Evolutionary conservation across 2,329 filamentous ascomycete species (phyloP).

Genomic region (Sarocladiaceae sp.): DNA sequence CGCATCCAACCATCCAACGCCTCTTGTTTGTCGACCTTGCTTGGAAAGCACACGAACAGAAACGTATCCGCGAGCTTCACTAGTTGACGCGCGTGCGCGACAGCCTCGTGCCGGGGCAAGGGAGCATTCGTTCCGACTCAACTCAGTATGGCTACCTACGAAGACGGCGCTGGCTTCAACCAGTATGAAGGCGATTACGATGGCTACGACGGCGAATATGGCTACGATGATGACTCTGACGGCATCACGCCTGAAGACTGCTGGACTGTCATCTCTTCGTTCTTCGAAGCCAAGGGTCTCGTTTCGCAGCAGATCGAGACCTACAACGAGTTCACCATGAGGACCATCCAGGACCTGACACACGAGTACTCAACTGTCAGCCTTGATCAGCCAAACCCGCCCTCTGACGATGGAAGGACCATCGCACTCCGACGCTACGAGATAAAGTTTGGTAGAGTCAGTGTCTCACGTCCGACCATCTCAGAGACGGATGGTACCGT

Average conservation of each 20-base stretch:
- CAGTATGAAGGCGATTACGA: slow-evolving; percentile 52
- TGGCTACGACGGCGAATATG: slow-evolving; percentile 41
- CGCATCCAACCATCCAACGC: too few relatives aligned
- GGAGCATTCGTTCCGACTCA: not conserved
- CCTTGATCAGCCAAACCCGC: slow-evolving; percentile 87
- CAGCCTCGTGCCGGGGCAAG: not conserved
- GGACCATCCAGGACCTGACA: slow-evolving; percentile 90
- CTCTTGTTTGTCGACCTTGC: too few relatives aligned
- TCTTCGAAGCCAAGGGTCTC: slow-evolving; percentile 92
- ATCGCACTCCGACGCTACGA: slow-evolving; percentile 89
- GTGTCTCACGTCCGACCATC: slow-evolving; percentile 82
- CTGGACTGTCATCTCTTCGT: slow-evolving; percentile 95
- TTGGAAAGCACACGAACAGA: too few relatives aligned
- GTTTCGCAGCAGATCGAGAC: slow-evolving; percentile 98
- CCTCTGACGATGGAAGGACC: slow-evolving; percentile 66
- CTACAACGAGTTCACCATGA: slow-evolving; percentile 93
- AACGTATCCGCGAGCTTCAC: not conserved
- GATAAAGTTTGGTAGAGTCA: slow-evolving; percentile 86
- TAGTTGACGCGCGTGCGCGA: not conserved
- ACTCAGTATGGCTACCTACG: slow-evolving; percentile 48
- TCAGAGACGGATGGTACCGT: slow-evolving; percentile 90
- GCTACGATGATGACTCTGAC: slow-evolving; percentile 53
- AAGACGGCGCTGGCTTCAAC: slow-evolving; percentile 27
- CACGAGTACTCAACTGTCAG: slow-evolving; percentile 86
- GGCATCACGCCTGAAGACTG: slow-evolving; percentile 93